Percentiles rank a stretch among this genome's conserved stretches.
Conservation (phyloP, 106 monocot genomes). For the Dendrobium catenatum region DNA sequence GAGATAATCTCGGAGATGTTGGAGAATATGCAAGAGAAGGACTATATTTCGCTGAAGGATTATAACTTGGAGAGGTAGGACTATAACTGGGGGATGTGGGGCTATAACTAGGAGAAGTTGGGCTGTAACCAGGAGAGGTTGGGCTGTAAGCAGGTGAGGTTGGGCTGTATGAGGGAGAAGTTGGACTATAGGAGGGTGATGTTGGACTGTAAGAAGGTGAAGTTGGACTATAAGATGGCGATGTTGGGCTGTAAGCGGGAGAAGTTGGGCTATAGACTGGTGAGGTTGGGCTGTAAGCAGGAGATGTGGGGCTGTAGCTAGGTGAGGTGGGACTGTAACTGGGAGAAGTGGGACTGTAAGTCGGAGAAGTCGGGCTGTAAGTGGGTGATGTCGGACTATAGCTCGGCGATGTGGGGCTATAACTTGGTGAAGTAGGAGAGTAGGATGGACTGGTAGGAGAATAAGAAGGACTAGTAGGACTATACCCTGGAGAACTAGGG, state of each 20-base stretch:
- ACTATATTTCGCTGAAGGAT: conserved; percentile 60
- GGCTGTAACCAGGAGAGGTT: conserved; percentile 84
- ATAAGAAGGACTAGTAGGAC: conserved; percentile 95
- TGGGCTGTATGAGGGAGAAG: conserved; percentile 76
- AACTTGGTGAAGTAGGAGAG: conserved; percentile 76
- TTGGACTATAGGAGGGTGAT: conserved; percentile 74
- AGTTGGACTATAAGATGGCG: conserved; percentile 81
- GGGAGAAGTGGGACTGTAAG: conserved; percentile 82
- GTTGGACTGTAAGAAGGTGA: conserved; percentile 92
- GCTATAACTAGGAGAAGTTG: conserved; percentile 72
- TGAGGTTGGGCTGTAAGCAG: conserved; percentile 86
- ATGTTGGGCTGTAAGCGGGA: conserved; percentile 77
- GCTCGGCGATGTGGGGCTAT: conserved; percentile 72
- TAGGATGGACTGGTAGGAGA: conserved; percentile 93
- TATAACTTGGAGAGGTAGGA: conserved; percentile 78
- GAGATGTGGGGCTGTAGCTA: conserved; percentile 85
- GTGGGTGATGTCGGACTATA: conserved; percentile 82
- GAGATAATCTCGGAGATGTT: conserved; percentile 71
- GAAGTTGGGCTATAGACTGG: conserved; percentile 83
- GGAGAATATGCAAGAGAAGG: conserved; percentile 37
- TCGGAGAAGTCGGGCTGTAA: conserved; percentile 83
- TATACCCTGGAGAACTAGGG: conserved; percentile 89
- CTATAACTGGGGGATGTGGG: conserved; percentile 71
- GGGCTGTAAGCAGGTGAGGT: conserved; percentile 86
- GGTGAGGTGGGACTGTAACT: conserved; percentile 90